Conservation (phyloP, 495 filamentous ascomycete genomes). For the Rhypophila decipiens region DNA sequence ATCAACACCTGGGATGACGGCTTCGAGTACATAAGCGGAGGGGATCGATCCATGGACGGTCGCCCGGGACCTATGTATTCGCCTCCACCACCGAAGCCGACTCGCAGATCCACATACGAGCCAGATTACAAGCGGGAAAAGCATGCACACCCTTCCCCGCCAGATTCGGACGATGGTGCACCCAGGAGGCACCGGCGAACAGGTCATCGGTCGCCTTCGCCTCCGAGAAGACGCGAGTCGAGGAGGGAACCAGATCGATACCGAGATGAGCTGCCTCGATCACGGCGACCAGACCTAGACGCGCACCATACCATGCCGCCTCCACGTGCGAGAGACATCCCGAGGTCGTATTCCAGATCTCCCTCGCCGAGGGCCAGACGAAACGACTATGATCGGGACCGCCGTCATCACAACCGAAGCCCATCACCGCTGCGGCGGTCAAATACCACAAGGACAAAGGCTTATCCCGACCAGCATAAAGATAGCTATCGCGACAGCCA, state of each 20-base stretch:
- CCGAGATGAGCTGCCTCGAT: not conserved
- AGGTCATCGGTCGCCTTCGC: not conserved
- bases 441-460: not conserved
- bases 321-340: not conserved
- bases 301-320: not conserved
- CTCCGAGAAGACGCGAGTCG: not conserved
- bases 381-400: not conserved
- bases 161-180: not conserved
- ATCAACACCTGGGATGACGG: slow-evolving; percentile 24
- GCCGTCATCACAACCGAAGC: not conserved
- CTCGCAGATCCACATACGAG: not conserved
- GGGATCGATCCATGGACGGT: not conserved
- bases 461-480: not conserved
- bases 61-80: slow-evolving; percentile 2
- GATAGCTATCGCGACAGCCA: not conserved
- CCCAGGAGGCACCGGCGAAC: not conserved
- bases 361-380: slow-evolving; percentile 1
- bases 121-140: slow-evolving; percentile 1
- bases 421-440: slow-evolving; percentile 1
- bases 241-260: not conserved
- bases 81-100: slow-evolving; percentile 1
- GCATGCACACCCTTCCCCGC: not conserved
- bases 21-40: slow-evolving; percentile 8
- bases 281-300: not conserved
- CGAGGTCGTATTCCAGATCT: not conserved